Conservation (phyloP, 2,329 filamentous ascomycete genomes). For the Trichoderma sp. region DNA sequence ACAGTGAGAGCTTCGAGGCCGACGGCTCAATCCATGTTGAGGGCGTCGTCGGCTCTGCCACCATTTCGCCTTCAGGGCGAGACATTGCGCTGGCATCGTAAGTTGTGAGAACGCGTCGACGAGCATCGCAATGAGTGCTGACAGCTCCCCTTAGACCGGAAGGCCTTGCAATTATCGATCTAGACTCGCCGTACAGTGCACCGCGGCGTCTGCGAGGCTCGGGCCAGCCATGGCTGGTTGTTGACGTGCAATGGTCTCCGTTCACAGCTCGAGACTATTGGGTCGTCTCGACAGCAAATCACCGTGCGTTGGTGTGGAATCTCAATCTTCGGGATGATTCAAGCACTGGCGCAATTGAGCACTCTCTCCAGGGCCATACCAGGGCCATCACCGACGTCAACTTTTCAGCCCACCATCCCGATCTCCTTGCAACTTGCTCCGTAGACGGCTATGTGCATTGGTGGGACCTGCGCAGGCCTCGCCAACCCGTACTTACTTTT, state of each 20-base stretch:
- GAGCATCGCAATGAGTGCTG: background rate
- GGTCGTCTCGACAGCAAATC: conserved; percentile 92
- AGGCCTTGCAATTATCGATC: conserved; percentile 85
- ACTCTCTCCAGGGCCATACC: conserved; percentile 78
- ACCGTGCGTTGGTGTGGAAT: conserved; percentile 93
- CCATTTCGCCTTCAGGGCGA: conserved; percentile 86
- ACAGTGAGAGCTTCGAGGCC: conserved; percentile 83
- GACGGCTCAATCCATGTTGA: conserved; percentile 83
- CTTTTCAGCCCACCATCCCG: conserved; percentile 89
- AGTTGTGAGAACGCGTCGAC: conserved; percentile 30
- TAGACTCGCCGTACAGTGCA: conserved; percentile 84
- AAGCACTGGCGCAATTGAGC: conserved; percentile 69
- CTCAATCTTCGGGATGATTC: conserved; percentile 76
- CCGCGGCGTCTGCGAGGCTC: conserved; percentile 79
- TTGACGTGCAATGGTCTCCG: conserved; percentile 95
- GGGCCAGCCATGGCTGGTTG: conserved; percentile 88
- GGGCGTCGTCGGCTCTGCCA: conserved; percentile 79
- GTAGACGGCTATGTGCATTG: conserved; percentile 91
- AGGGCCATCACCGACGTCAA: conserved; percentile 95
- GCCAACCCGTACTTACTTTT: conserved; percentile 73
- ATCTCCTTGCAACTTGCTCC: conserved; percentile 83
- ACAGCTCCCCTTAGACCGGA: conserved; percentile 56
- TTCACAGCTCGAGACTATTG: conserved; percentile 87
- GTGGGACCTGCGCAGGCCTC: conserved; percentile 80
- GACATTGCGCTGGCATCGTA: conserved; percentile 85